Evolutionary conservation across 371 early-diverging fungal species (phyloP).

Genomic region (Parasitella parasitica): DNA sequence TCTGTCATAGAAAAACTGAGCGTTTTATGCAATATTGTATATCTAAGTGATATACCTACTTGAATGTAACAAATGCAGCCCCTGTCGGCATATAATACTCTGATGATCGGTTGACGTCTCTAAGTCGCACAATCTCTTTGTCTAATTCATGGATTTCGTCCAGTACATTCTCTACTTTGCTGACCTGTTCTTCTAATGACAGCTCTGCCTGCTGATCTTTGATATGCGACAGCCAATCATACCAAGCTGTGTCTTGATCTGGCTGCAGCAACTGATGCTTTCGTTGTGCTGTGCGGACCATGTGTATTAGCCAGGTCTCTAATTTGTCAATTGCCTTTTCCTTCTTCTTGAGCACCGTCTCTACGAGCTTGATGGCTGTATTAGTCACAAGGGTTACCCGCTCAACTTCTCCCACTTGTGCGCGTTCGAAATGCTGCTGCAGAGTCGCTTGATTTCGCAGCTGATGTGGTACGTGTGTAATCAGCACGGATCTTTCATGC

Average conservation of each 20-base stretch:
- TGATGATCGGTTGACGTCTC: constrained; percentile 32
- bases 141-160: constrained; percentile 21
- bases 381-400: constrained; percentile 38
- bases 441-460: constrained; percentile 38
- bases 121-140: constrained; percentile 25
- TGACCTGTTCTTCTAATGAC: neutral
- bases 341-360: constrained; percentile 18
- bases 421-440: constrained; percentile 29
- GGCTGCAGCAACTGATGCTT: neutral
- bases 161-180: neutral
- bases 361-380: constrained; percentile 16
- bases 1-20: constrained; percentile 5
- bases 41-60: constrained; percentile 26
- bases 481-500: constrained; percentile 27
- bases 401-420: constrained; percentile 43
- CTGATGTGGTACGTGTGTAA: constrained; percentile 40
- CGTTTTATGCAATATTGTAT: neutral
- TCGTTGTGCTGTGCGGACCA: constrained; percentile 8
- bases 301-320: constrained; percentile 29
- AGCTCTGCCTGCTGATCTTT: neutral
- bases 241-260: neutral
- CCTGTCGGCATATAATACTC: constrained; percentile 54
- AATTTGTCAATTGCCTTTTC: constrained; percentile 23
- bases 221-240: neutral
- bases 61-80: constrained; percentile 67